These are phyloP conservation scores for Gentiana macrophylla DNA, from an alignment of 257 asterid species.

Conservation along the genomic window DNA sequence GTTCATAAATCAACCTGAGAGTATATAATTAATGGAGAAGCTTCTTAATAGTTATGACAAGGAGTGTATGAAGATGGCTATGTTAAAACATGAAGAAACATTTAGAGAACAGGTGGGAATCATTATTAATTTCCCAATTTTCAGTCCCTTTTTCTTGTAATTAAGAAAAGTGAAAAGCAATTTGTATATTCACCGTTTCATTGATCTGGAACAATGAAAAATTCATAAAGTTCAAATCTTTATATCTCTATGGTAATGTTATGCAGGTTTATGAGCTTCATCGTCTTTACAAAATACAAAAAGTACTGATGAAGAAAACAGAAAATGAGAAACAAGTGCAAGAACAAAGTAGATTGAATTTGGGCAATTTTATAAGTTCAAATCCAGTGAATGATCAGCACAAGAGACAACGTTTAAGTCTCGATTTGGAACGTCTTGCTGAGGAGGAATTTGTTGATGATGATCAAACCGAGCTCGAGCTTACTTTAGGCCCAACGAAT, in stretches of 20 bases:
- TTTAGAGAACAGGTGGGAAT: conserved; percentile 69
- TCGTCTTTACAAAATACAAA: conserved; percentile 72
- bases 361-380: conserved; percentile 4
- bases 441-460: conserved; percentile 18
- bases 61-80: conserved; percentile 74
- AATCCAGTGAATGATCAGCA: conserved; percentile 9
- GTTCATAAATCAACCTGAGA: neutral
- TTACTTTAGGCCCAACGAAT: conserved; percentile 65
- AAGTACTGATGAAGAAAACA: conserved; percentile 55
- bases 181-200: too few species aligned
- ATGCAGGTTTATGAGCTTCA: conserved; percentile 77
- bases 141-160: too few species aligned
- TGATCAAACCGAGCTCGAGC: conserved; percentile 58
- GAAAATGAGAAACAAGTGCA: conserved; percentile 11
- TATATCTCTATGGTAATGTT: neutral
- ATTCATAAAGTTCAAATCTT: too few species aligned
- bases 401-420: conserved; percentile 10
- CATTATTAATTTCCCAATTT: neutral
- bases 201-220: too few species aligned
- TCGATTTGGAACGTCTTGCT: conserved; percentile 25
- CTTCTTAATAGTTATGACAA: conserved; percentile 47
- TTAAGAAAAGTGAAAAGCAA: too few species aligned
- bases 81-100: conserved; percentile 90
- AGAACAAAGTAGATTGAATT: conserved; percentile 10
- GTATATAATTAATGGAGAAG: conserved; percentile 43